Base-by-base conservation (phyloP, 208 protist genomes). In the Acanthamoeba castellanii region DNA sequence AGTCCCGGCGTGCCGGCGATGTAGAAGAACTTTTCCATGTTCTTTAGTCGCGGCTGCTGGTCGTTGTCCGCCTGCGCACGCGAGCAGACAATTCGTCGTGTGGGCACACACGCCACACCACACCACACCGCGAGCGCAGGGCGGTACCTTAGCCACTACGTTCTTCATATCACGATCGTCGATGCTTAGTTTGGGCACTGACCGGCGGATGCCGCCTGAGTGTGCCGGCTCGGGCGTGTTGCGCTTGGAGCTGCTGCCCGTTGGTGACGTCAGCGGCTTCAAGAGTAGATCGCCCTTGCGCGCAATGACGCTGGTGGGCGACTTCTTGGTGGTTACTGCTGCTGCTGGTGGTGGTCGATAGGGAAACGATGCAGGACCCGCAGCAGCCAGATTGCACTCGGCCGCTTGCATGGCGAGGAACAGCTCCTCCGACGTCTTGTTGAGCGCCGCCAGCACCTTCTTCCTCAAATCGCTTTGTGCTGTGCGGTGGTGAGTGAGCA, bases 21-120 rank as follows among this genome's bases (percentile, higher is more conserved):
- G 70, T 78, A 45, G 30, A 37, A 78, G 30, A 78, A 78, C 70
- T 78, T 78, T 9, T 78, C 70, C 70, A 78, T 78, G 70, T 78
- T 78, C 30, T 72, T 72, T 20, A 72, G 66, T 8, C 37, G 70
- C 37, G 9, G 70, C n/a, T 78, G 37, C 37, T 30, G 13, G 18
- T 32, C n/a, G 8, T n/a, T 13, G 1, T 74, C n/a, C n/a, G 13
- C 66, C 18, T 37, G 66, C 13, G 14, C 13, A 42, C 18, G 9
- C 32, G 13, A n/a, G 18, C 22, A 74, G 1, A n/a, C 1, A 8
- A 16, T 37, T 16, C 1, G 32, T 1, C 5, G 25, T 45, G 11
- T 9, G 11, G 37, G 8, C 70, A 78, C 13, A n/a, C 1, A 66
- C 5, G 20, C 22, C 5, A 22, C 59, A n/a, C 5, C 11, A 66